Conservation (phyloP, 345 rosid genomes). For the Euphorbia pulcherrima region DNA sequence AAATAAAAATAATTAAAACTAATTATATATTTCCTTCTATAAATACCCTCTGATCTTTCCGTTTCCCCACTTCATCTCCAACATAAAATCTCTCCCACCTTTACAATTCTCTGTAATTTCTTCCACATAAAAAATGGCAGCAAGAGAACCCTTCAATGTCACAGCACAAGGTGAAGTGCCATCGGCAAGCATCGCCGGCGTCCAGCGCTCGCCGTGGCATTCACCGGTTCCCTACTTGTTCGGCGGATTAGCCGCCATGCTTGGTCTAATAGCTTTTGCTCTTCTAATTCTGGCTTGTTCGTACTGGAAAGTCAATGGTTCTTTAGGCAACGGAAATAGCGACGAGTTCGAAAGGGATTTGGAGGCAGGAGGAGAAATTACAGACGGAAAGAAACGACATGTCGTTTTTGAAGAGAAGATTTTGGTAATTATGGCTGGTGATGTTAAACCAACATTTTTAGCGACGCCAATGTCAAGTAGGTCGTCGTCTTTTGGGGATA, state of each 20-base stretch:
- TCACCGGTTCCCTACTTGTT: constrained; percentile 91
- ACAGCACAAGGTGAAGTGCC: constrained; percentile 14
- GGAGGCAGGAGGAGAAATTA: constrained; percentile 53
- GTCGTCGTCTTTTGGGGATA: constrained; percentile 43
- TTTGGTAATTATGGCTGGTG: constrained; percentile 85
- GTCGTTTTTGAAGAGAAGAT: constrained; percentile 60
- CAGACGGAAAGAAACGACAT: constrained; percentile 17
- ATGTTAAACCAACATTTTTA: constrained; percentile 61
- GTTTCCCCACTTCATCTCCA: not conserved
- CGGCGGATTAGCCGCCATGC: constrained; percentile 93
- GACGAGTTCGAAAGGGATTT: constrained; percentile 44
- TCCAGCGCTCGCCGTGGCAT: constrained; percentile 72
- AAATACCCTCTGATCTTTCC: not conserved
- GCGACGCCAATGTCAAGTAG: constrained; percentile 60
- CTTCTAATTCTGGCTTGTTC: constrained; percentile 88
- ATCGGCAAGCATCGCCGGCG: constrained; percentile 13
- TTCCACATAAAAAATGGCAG: constrained; percentile 29
- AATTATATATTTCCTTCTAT: not conserved
- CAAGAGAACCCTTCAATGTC: constrained; percentile 40
- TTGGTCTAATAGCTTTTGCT: constrained; percentile 86
- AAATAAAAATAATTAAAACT: no score
- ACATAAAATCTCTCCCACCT: not conserved
- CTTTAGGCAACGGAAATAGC: constrained; percentile 41
- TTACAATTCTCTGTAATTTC: not conserved
- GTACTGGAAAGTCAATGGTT: constrained; percentile 82